A percentile compares a stretch with the other conserved stretches of the same genome.
These are phyloP conservation scores for Saururus chinensis DNA, from an alignment of 164 flowering plant genomes.

Conservation along the genomic window DNA sequence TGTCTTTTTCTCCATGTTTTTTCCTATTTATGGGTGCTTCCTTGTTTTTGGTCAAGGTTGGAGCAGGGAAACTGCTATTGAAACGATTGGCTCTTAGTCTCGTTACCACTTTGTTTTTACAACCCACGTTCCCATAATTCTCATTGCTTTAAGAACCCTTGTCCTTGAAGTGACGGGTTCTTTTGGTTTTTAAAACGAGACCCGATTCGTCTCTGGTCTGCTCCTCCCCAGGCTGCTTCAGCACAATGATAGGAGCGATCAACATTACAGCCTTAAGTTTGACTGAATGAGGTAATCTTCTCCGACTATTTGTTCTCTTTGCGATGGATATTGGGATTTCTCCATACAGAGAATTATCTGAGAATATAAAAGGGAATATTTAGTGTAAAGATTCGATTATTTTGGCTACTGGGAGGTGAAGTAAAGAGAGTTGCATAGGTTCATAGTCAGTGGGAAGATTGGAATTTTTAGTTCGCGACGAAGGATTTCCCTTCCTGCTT, in stretches of 20 bases:
- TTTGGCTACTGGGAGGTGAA: no score
- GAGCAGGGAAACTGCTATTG: conserved; percentile 3
- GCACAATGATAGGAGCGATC: conserved; percentile 7
- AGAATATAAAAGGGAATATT: no score
- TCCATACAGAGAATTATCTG: no score
- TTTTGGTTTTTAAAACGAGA: no score
- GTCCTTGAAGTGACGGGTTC: conserved; percentile 1
- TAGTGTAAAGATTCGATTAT: neutral
- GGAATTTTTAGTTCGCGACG: conserved; percentile 11
- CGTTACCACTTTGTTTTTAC: conserved; percentile 1
- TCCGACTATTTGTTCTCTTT: neutral
- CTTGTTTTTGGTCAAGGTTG: conserved; percentile 5
- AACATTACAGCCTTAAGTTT: conserved; percentile 9
- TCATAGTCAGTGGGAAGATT: neutral
- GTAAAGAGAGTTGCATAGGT: conserved; percentile 1
- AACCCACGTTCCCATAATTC: conserved; percentile 10
- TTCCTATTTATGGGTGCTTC: conserved; percentile 2
- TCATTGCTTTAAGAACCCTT: conserved; percentile 7
- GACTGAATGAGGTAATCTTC: conserved; percentile 3
- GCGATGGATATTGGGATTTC: neutral
- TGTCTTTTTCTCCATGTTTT: neutral
- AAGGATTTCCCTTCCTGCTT: conserved; percentile 42
- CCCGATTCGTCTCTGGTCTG: conserved; percentile 1
- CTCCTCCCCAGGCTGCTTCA: conserved; percentile 5
- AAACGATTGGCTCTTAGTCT: conserved; percentile 6